Percentiles rank a stretch among this genome's conserved stretches.
Conservation (phyloP, 2,329 filamentous ascomycete genomes). For the Fusarium hostae region DNA sequence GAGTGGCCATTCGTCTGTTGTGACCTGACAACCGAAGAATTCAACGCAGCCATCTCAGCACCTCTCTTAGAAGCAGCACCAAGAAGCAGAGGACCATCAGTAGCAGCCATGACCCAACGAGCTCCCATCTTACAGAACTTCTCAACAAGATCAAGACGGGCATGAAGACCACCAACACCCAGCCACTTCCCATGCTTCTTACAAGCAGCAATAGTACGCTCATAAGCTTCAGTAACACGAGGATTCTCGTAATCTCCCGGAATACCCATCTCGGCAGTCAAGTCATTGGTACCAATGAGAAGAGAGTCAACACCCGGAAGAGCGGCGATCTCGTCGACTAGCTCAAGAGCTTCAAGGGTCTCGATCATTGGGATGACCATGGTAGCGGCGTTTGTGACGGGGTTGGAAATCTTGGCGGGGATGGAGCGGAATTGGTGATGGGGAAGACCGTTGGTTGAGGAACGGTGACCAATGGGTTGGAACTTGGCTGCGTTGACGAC, state of each 20-base stretch:
- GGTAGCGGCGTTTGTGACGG: constrained; percentile 38
- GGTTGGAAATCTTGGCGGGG: constrained; percentile 35
- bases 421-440: constrained; percentile 37
- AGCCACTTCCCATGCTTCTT: constrained; percentile 53
- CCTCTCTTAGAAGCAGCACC: constrained; percentile 42
- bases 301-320: constrained; percentile 56
- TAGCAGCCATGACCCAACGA: constrained; percentile 47
- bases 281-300: constrained; percentile 57
- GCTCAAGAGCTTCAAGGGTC: constrained; percentile 42
- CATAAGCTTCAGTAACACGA: constrained; percentile 39
- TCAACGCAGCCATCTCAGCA: constrained; percentile 40
- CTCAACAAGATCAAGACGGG: constrained; percentile 54
- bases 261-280: constrained; percentile 56
- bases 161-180: constrained; percentile 54
- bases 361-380: constrained; percentile 47
- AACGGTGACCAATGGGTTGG: constrained; percentile 37
- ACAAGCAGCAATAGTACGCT: constrained; percentile 51
- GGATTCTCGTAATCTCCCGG: constrained; percentile 40
- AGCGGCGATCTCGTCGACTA: constrained; percentile 47
- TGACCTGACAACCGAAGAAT: constrained; percentile 22
- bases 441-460: constrained; percentile 40
- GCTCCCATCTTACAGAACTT: constrained; percentile 49
- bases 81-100: constrained; percentile 44
- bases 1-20: neutral
- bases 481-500: constrained; percentile 45